Percentiles rank a stretch among this genome's conserved stretches.
phyloP scores from a whole-genome alignment of 495 filamentous ascomycete genomes.

The Neurospora sp. region DNA sequence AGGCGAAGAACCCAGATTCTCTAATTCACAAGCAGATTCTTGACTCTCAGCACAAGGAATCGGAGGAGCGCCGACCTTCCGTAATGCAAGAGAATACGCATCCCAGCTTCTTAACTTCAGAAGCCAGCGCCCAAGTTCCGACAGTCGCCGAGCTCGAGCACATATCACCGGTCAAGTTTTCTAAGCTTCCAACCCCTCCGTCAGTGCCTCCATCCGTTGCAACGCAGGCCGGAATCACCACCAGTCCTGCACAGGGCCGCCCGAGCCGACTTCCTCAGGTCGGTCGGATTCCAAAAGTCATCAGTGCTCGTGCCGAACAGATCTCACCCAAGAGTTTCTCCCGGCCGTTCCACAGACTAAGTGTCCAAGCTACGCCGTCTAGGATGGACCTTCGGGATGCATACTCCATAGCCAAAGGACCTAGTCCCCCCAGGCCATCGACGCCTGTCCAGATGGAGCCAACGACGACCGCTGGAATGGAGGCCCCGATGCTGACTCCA shows the following conservation, averaged over 20 bases:
- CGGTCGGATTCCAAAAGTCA: conserved; percentile 82
- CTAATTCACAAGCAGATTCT: neutral
- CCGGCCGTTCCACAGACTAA: conserved; percentile 45
- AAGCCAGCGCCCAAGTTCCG: neutral
- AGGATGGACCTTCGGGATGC: conserved; percentile 18
- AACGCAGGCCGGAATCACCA: neutral
- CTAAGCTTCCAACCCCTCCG: neutral
- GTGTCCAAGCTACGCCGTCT: conserved; percentile 13
- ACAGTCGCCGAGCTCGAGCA: neutral
- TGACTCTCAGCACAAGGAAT: neutral
- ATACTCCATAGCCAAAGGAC: conserved; percentile 37
- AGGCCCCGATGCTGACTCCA: conserved; percentile 15
- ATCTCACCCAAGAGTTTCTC: conserved; percentile 78
- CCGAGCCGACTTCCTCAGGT: conserved; percentile 60
- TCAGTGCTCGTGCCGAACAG: conserved; percentile 62
- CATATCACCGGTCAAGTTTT: neutral
- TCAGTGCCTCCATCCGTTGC: neutral
- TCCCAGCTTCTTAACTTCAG: neutral
- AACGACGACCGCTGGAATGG: conserved; percentile 7
- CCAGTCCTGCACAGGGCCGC: conserved; percentile 13
- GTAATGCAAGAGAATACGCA: neutral
- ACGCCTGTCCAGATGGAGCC: conserved; percentile 24
- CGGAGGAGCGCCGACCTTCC: conserved; percentile 3
- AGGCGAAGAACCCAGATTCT: conserved; percentile 33
- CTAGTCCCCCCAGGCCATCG: conserved; percentile 32